Evolutionary conservation across 106 monocot species (phyloP).

Genomic region (Dendrobium catenatum): DNA sequence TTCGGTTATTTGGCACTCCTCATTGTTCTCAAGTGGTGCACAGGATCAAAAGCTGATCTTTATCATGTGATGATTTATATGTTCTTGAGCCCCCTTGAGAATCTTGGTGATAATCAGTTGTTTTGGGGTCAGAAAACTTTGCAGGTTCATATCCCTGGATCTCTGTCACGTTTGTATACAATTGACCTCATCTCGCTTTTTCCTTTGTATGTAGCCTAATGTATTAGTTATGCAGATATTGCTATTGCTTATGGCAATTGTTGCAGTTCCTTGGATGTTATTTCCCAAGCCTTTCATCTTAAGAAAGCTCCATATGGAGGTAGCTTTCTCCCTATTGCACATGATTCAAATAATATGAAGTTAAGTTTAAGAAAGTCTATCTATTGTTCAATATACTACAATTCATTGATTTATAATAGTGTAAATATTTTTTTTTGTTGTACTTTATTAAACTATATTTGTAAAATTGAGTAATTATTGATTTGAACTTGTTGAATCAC

Average conservation of each 20-base stretch:
- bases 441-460: not conserved
- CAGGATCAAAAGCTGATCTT: slow-evolving; percentile 74
- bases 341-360: no score
- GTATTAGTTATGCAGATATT: slow-evolving; percentile 57
- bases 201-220: slow-evolving; percentile 3
- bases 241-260: slow-evolving; percentile 73
- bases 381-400: no score
- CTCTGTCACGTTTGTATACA: not conserved
- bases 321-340: slow-evolving; percentile 6
- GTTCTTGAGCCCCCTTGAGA: slow-evolving; percentile 67
- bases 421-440: no score
- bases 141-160: slow-evolving; percentile 33
- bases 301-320: slow-evolving; percentile 84
- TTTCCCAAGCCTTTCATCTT: slow-evolving; percentile 96
- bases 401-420: no score
- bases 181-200: not conserved
- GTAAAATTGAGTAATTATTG: not conserved
- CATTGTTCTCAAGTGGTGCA: slow-evolving; percentile 76
- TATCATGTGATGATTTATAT: slow-evolving; percentile 95
- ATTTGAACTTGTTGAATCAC: no score
- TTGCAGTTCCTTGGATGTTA: slow-evolving; percentile 98
- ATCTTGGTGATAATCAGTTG: slow-evolving; percentile 72
- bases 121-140: slow-evolving; percentile 75
- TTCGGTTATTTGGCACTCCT: slow-evolving; percentile 78
- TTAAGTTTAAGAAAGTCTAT: no score